These are phyloP conservation scores for Paecilomyces formosus DNA, from an alignment of 2,329 filamentous ascomycete species.

Conservation along the genomic window DNA sequence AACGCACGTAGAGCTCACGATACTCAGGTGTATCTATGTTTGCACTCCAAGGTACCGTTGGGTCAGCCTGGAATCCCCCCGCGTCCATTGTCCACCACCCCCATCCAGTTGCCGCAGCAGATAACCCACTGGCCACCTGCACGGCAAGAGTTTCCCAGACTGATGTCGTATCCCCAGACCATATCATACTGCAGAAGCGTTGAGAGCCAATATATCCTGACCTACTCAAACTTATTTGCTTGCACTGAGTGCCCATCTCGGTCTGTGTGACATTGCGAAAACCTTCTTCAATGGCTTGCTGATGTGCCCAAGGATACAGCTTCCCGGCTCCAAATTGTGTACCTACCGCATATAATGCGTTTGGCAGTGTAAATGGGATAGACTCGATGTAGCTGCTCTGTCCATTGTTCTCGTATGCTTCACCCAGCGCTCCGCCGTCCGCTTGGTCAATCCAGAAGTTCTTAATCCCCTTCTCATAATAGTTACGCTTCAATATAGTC, in stretches of 20 bases:
- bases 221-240: too few species aligned
- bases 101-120: conserved; percentile 38
- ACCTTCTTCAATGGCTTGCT: conserved; percentile 6
- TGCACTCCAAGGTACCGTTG: background rate
- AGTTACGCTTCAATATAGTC: conserved; percentile 52
- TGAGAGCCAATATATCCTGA: conserved; percentile 42
- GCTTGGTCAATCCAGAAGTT: conserved; percentile 65
- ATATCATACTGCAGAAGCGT: conserved; percentile 58
- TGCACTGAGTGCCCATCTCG: too few species aligned
- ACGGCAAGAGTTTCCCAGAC: background rate
- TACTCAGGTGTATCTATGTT: conserved; percentile 58
- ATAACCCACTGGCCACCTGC: background rate
- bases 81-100: conserved; percentile 67
- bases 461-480: conserved; percentile 55
- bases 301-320: too few species aligned
- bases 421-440: conserved; percentile 46
- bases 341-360: too few species aligned
- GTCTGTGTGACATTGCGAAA: conserved; percentile 28
- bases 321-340: too few species aligned
- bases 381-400: too few species aligned
- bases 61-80: conserved; percentile 46
- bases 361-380: too few species aligned
- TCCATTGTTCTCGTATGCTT: too few species aligned
- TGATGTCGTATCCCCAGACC: conserved; percentile 60
- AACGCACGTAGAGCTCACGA: conserved; percentile 57